Conservation (phyloP, 2,329 filamentous ascomycete species). For the Calonectria pauciramosa region DNA sequence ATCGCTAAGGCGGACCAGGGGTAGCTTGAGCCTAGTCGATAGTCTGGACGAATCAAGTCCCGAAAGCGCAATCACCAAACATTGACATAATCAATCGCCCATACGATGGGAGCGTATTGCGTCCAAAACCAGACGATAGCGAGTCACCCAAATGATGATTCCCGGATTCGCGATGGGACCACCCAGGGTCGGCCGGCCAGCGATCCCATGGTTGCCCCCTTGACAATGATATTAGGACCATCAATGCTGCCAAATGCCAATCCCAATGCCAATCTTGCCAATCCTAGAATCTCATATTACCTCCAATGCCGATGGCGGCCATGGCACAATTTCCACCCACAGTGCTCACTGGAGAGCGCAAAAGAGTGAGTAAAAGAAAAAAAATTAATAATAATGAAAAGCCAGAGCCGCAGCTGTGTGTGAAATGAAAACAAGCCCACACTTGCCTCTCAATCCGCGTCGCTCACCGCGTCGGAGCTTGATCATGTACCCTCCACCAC, state of each 20-base stretch:
- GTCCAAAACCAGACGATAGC: not conserved
- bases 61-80: not conserved
- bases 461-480: not conserved
- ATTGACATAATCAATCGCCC: slow-evolving; percentile 1
- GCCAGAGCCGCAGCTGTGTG: not conserved
- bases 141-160: not conserved
- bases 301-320: not conserved
- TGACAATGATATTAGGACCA: not conserved
- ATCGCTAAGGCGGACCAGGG: slow-evolving; percentile 14
- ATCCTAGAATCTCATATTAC: not conserved
- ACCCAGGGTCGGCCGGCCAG: not conserved
- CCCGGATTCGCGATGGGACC: not conserved
- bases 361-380: not conserved
- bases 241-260: slow-evolving; percentile 20
- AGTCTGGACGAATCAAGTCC: slow-evolving; percentile 9
- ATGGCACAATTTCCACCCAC: not conserved
- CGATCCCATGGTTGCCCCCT: slow-evolving; percentile 7
- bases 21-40: not conserved
- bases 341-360: not conserved
- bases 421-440: not conserved
- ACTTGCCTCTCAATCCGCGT: not conserved
- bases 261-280: slow-evolving; percentile 19
- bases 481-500: not conserved
- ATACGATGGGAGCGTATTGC: not conserved
- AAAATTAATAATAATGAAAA: not conserved